Evolutionary conservation across 441 rosid species (phyloP).

Genomic region (Gossypium schwendimanii): DNA sequence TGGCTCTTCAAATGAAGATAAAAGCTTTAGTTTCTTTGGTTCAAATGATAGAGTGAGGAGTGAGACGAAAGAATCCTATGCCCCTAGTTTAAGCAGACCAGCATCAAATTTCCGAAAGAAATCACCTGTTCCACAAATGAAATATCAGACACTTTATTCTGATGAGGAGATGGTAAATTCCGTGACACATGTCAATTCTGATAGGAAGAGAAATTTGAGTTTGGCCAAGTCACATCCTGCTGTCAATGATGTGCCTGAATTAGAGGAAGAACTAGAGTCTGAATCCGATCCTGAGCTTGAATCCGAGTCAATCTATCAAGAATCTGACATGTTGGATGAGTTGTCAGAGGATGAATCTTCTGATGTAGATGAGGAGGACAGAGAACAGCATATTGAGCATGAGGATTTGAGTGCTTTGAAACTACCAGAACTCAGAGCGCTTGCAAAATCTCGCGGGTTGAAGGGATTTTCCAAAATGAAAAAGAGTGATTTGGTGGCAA

Average conservation of each 20-base stretch:
- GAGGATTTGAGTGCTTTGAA: constrained; percentile 50
- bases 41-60: constrained; percentile 17
- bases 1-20: constrained; percentile 25
- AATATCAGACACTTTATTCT: constrained; percentile 37
- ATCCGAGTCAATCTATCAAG: constrained; percentile 21
- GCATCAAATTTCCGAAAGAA: constrained; percentile 51
- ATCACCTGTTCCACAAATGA: constrained; percentile 55
- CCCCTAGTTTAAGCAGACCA: constrained; percentile 40
- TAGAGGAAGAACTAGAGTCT: constrained; percentile 10
- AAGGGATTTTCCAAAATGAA: constrained; percentile 79
- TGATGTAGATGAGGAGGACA: constrained; percentile 27
- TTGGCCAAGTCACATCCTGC: constrained; percentile 29
- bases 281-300: constrained; percentile 12
- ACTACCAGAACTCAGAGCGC: constrained; percentile 49
- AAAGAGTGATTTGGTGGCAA: constrained; percentile 49
- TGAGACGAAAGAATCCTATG: constrained; percentile 22
- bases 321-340: constrained; percentile 21
- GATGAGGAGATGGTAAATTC: constrained; percentile 34
- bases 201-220: constrained; percentile 31
- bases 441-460: constrained; percentile 70
- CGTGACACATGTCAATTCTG: constrained; percentile 19
- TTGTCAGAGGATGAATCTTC: constrained; percentile 34
- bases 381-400: constrained; percentile 22
- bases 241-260: constrained; percentile 19
- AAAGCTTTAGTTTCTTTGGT: constrained; percentile 18